Conservation (phyloP, 176 grass and related monocot genomes). For the Oryza brachyantha region DNA sequence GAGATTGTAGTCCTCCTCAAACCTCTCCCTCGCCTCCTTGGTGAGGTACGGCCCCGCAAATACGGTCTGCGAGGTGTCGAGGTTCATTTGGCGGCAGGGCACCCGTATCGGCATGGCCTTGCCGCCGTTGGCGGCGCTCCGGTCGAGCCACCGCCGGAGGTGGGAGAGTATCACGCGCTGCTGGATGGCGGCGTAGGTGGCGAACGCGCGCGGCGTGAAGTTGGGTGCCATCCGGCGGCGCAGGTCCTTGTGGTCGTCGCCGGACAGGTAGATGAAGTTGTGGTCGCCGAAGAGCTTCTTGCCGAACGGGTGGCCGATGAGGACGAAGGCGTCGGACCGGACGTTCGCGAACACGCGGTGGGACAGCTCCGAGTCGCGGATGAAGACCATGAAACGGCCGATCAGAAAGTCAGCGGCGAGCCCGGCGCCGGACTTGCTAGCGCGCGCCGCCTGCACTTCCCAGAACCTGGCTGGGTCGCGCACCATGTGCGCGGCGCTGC, state of each 20-base stretch:
- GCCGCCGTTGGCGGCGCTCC: neutral
- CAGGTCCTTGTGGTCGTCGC: conserved; percentile 80
- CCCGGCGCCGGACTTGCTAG: conserved; percentile 47
- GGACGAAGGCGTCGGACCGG: conserved; percentile 76
- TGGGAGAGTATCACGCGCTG: conserved; percentile 66
- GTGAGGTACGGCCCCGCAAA: conserved; percentile 74
- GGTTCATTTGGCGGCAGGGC: conserved; percentile 84
- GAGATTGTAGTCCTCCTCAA: conserved; percentile 65
- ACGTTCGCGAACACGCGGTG: conserved; percentile 79
- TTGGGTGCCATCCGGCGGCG: conserved; percentile 80
- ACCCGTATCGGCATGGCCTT: conserved; percentile 48
- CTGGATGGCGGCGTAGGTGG: conserved; percentile 70
- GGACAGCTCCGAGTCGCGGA: conserved; percentile 70
- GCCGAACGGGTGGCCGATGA: conserved; percentile 79
- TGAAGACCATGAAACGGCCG: conserved; percentile 74
- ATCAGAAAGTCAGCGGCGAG: conserved; percentile 64
- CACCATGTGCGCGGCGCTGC: conserved; percentile 54
- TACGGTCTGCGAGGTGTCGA: conserved; percentile 88
- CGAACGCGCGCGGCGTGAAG: conserved; percentile 65
- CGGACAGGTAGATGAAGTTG: conserved; percentile 90
- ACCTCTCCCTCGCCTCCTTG: conserved; percentile 38
- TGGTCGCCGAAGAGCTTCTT: conserved; percentile 93
- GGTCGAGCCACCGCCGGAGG: conserved; percentile 50
- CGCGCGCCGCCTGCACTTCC: conserved; percentile 50
- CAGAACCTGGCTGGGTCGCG: conserved; percentile 59